These are phyloP conservation scores for Fusarium hostae DNA, from an alignment of 2,329 filamentous ascomycete genomes.

Conservation along the genomic window DNA sequence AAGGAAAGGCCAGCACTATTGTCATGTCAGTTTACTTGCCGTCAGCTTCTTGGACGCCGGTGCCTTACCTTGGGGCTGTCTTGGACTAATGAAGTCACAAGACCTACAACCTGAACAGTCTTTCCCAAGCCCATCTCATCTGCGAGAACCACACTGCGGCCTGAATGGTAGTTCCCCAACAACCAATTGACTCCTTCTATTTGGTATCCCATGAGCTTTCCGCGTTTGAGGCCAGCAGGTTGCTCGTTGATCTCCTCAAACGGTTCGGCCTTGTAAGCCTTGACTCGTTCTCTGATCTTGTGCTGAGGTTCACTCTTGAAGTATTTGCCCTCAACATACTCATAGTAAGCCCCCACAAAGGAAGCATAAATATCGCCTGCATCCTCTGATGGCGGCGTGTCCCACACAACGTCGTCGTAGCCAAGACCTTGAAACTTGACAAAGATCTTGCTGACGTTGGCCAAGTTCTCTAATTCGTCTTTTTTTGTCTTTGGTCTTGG, in stretches of 20 bases:
- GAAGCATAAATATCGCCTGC: constrained; percentile 76
- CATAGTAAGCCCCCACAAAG: constrained; percentile 84
- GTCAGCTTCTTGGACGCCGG: not conserved
- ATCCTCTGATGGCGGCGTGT: constrained; percentile 76
- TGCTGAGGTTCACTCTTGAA: constrained; percentile 67
- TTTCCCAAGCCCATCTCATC: constrained; percentile 99
- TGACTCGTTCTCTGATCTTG: constrained; percentile 74
- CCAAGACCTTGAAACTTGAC: constrained; percentile 94
- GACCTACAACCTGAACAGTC: constrained; percentile 90
- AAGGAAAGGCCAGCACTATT: constrained; percentile 85
- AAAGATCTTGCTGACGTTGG: constrained; percentile 76
- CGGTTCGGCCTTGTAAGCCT: constrained; percentile 70
- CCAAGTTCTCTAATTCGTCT: constrained; percentile 76
- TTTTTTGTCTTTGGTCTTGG: constrained; percentile 69
- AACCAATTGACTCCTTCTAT: constrained; percentile 95
- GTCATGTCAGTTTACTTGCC: constrained; percentile 22
- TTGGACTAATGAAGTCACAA: constrained; percentile 79
- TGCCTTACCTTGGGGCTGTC: constrained; percentile 63
- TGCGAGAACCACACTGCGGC: constrained; percentile 88
- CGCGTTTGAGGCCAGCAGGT: constrained; percentile 77
- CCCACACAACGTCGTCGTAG: constrained; percentile 94
- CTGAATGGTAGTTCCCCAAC: constrained; percentile 85
- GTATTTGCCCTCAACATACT: constrained; percentile 84
- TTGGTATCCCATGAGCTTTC: constrained; percentile 93
- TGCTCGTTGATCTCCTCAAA: constrained; percentile 79